Evolutionary conservation across 164 flowering plant species (phyloP), one percentile per base, ranked within the genome.

Genomic region (Nymphaea colorata): DNA sequence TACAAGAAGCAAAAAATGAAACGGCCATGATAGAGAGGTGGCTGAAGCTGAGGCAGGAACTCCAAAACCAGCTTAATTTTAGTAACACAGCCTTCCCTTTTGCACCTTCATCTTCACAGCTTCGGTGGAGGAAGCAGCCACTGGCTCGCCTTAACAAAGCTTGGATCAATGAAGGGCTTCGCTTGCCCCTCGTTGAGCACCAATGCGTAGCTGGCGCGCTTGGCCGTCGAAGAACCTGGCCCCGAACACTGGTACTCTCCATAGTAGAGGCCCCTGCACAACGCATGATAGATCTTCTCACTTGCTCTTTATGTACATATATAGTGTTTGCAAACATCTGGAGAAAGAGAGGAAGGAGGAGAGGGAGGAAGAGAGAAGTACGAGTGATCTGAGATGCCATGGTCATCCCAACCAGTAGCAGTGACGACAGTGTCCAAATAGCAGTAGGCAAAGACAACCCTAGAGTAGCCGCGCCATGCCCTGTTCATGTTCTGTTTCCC

Each of bases 231-330:
- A 5, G 86, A 73, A 0, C 86, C 84, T n/a, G 82, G 82, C 57
- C 86, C 86, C 8, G 4, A 69, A 72, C 81, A 73, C 18, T 73
- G 59, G 74, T 75, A 83, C 67, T 83, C 84, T 51, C 80, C 86
- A 61, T 73, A 81, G 41, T 51, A 81, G 12, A 79, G 64, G 7
- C 67, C 69, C 69, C 76, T 74, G 42, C 42, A 17, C 11, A 41
- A 57, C 5, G 3, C 55, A 47, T 47, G 55, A 47, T 47, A 6
- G 11, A 47, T 47, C 12, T 47, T 12, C 5, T 47, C 12, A 47
- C 12, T 47, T 47, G 5, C 53, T 10, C 53, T 5, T 5, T 45
- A 2, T 45, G 2, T 45, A 45, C 11, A 45, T 45, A 45, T 45
- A 45, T 45, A 45, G 36, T 25, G 36, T 25, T 25, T 45, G 11